Base-by-base conservation (phyloP, 768 basidiomycete genomes). In the Lactifluus pinguis region DNA sequence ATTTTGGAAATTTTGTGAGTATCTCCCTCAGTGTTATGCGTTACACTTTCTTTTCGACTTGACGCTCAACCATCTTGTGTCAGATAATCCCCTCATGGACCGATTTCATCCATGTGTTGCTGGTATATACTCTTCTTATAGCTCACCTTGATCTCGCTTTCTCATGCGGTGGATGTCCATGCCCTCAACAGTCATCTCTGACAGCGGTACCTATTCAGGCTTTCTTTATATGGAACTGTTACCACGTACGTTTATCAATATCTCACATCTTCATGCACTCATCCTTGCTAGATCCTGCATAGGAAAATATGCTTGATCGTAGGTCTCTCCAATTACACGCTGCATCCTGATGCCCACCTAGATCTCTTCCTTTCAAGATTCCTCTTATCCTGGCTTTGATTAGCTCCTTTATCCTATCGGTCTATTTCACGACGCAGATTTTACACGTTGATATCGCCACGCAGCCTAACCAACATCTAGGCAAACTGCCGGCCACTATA, bases 181-280 rank as follows among this genome's bases (percentile, higher is more conserved):
- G 11, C 49, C 36, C n/a, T 17, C 50, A 25, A 48, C 25, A 62
- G 61, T 53, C 56, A 3, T 34, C 61, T 38, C 38, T 58, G 39
- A 14, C 7, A n/a, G 38, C 52, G 4, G 47, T 41, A 29, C 61
- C 61, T 4, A 58, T 62, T 44, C 61, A 62, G 13, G 56, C 51
- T 38, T 44, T 53, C 51, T 62, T 62, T 3, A 62, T 58, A 47
- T 58, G 47, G 52, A 51, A 52, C 19, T 62, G 61, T 49, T 58
- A 53, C 21, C 15, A 41, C 48, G 61, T 62, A 39, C 9, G 61
- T 62, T 14, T 29, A 25, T 36, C 25, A 53, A 39, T 21, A 15
- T 14, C 17, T 17, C 36, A 4, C 51, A 30, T 4, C 8, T 53
- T 36, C 29, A 36, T 2, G 41, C 14, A 25, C 56, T 53, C 11